These are phyloP conservation scores for Podila verticillata DNA, from an alignment of 192 early-diverging fungal genomes.

Conservation along the genomic window DNA sequence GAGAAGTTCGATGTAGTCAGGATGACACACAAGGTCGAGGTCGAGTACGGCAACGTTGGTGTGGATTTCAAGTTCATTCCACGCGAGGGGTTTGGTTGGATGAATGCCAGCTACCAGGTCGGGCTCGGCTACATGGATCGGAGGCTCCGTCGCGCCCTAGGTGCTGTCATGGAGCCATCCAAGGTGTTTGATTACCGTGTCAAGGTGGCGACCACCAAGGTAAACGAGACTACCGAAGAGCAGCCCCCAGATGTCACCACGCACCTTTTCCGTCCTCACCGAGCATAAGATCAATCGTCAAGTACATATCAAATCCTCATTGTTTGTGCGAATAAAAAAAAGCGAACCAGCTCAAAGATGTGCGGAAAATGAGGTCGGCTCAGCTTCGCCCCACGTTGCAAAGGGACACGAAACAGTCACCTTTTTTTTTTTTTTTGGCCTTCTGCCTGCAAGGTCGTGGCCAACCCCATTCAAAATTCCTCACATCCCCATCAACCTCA, in stretches of 20 bases:
- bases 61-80: conserved; percentile 94
- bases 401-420: too few relatives aligned
- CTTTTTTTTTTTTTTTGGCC: too few relatives aligned
- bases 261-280: conserved; percentile 18
- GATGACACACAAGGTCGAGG: conserved; percentile 89
- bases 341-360: too few relatives aligned
- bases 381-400: too few relatives aligned
- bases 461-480: too few relatives aligned
- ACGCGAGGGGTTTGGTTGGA: conserved; percentile 98
- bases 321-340: too few relatives aligned
- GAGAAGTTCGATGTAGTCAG: conserved; percentile 97
- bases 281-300: too few relatives aligned
- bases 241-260: conserved; percentile 43
- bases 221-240: not conserved
- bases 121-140: conserved; percentile 80
- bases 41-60: conserved; percentile 98
- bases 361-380: too few relatives aligned
- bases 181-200: conserved; percentile 20
- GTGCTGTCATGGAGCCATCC: conserved; percentile 51
- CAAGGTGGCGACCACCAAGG: not conserved
- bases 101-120: conserved; percentile 93
- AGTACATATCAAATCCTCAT: too few relatives aligned
- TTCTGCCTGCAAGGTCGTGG: too few relatives aligned
- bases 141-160: conserved; percentile 81
- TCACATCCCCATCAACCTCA: too few relatives aligned